Conservation (phyloP, 2,329 filamentous ascomycete species). For the Daldinia sp. region DNA sequence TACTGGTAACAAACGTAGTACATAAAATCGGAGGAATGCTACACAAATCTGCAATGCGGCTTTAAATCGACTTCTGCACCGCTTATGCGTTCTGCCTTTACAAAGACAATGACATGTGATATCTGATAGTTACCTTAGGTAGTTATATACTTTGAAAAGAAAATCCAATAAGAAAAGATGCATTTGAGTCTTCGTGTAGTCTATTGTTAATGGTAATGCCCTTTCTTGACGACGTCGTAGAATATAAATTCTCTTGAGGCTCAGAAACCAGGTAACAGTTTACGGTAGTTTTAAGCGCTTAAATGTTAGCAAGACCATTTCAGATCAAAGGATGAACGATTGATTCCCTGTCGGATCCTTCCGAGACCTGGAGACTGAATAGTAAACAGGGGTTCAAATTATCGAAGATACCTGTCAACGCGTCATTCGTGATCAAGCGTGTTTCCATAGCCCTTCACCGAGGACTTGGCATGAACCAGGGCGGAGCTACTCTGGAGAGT, state of each 20-base stretch:
- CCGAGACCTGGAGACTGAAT: neutral
- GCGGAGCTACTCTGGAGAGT: neutral
- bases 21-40: no score
- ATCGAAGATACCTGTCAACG: neutral
- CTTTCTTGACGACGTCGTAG: neutral
- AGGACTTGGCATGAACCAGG: neutral
- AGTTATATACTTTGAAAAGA: neutral
- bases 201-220: neutral
- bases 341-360: neutral
- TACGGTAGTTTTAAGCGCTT: neutral
- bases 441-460: neutral
- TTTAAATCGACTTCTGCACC: no score
- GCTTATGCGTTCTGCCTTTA: no score
- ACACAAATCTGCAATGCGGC: no score
- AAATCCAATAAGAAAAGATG: neutral
- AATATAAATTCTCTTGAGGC: neutral
- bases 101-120: no score
- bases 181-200: neutral
- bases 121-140: no score
- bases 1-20: no score
- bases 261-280: neutral
- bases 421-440: conserved; percentile 5
- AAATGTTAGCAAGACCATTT: neutral
- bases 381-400: neutral
- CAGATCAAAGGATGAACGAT: neutral